Base-by-base conservation (phyloP, 176 grass and related monocot species). In the Ananas comosus region DNA sequence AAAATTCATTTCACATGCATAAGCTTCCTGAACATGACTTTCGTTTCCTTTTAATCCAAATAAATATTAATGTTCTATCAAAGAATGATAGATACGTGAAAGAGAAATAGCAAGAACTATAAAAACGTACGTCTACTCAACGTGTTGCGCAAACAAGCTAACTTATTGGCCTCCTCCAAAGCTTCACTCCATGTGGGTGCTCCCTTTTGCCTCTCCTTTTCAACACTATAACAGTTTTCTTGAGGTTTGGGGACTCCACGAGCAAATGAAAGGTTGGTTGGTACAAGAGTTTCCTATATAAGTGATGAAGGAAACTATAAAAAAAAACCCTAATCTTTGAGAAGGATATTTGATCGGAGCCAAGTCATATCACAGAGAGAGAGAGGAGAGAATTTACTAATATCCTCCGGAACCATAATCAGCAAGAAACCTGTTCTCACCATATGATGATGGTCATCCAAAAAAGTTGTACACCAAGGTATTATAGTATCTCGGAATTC, bases 81-180 rank as follows among this genome's bases (percentile, higher is more conserved):
- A 64, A 48, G 9, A 57, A 28, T 13, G 70, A 75, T 65, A 66
- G 42, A 12, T 67, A 73, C 51, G 65, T 17, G 51, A 67, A 66
- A 1, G 53, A 23, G 63, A 54, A 79, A 69, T 23, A 52, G 5
- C 50, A 70, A 24, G 67, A 64, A 74, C 42, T 67, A 21, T 13
- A 22, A 24, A 48, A 65, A 64, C 78, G 52, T 85, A 82, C 81
- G 65, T 73, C 53, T 91, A 68, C 24, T 80, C 71, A 69, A 52
- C 71, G 47, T 74, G 70, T 76, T 79, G 10, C 65, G 75, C 23
- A 70, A 66, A 82, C 67, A 76, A 50, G 27, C 65, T 48, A 87
- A 72, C 65, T 91, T 72, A 64, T 84, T 64, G 59, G 48, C 72
- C 68, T 91, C 81, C 78, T 82, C 84, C 11, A 64, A 29, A 74